phyloP scores from a whole-genome alignment of 768 basidiomycete species.

The Pleurotus citrinopileatus region DNA sequence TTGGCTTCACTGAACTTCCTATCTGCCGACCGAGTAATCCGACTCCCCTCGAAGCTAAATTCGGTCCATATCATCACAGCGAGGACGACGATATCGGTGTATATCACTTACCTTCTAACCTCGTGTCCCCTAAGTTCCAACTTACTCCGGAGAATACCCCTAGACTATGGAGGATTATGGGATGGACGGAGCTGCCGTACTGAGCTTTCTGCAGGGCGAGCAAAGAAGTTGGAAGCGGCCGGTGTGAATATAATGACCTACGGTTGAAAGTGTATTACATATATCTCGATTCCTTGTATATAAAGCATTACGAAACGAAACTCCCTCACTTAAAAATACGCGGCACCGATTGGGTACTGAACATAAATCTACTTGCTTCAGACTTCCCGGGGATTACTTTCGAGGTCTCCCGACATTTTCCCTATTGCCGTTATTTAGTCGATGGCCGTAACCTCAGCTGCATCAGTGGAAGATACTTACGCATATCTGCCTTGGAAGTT shows the following conservation, averaged over 20 bases:
- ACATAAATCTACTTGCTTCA: too few relatives aligned
- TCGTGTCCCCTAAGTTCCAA: not conserved
- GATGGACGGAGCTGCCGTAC: not conserved
- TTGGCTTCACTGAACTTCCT: not conserved
- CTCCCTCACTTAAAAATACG: too few relatives aligned
- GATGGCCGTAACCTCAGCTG: not conserved
- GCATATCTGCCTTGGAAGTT: constrained; percentile 22
- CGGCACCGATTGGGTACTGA: too few relatives aligned
- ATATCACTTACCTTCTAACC: not conserved
- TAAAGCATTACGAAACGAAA: too few relatives aligned
- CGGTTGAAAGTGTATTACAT: too few relatives aligned
- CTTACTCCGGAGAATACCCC: not conserved
- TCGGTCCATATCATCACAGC: not conserved
- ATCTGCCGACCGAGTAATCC: not conserved
- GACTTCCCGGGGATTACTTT: too few relatives aligned
- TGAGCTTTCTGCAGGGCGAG: too few relatives aligned
- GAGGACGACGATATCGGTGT: not conserved
- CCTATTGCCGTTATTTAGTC: not conserved
- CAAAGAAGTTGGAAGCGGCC: too few relatives aligned
- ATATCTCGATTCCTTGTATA: too few relatives aligned
- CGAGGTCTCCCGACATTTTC: constrained; percentile 12
- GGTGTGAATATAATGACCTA: too few relatives aligned
- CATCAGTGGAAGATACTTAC: constrained; percentile 14
- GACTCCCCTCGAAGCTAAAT: not conserved
- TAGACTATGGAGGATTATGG: constrained; percentile 7